These are phyloP conservation scores for Penicillium robsamsonii DNA, from an alignment of 495 filamentous ascomycete genomes.

Conservation along the genomic window DNA sequence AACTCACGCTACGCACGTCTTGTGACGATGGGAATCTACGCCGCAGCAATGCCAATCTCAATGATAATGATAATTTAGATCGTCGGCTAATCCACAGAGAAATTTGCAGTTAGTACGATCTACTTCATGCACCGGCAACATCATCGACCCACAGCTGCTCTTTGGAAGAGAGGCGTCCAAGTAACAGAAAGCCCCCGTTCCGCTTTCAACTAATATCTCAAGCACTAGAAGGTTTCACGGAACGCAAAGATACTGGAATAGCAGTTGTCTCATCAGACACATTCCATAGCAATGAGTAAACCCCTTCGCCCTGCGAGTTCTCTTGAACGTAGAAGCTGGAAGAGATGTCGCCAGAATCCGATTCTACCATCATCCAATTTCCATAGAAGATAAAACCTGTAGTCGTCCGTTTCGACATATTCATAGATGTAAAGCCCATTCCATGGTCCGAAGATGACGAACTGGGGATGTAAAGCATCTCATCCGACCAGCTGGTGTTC, in stretches of 20 bases:
- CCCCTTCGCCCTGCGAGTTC: background rate
- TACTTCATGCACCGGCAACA: too few relatives aligned
- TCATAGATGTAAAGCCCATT: constrained; percentile 8
- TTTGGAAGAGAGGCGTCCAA: too few relatives aligned
- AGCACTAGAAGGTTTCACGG: background rate
- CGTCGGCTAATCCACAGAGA: too few relatives aligned
- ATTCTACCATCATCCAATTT: constrained; percentile 19
- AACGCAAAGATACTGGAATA: constrained; percentile 1
- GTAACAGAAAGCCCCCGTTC: background rate
- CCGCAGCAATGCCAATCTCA: too few relatives aligned
- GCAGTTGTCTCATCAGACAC: constrained; percentile 2
- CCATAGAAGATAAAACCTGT: constrained; percentile 33
- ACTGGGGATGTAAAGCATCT: constrained; percentile 26
- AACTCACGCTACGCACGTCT: too few relatives aligned
- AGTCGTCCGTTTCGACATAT: constrained; percentile 15
- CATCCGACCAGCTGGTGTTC: constrained; percentile 11
- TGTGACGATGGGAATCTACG: too few relatives aligned
- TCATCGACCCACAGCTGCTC: too few relatives aligned
- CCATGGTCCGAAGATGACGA: constrained; percentile 10
- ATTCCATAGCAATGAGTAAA: constrained; percentile 12
- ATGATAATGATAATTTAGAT: too few relatives aligned
- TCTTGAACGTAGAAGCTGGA: constrained; percentile 33
- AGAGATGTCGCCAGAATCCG: constrained; percentile 23
- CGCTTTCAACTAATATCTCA: background rate
- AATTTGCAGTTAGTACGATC: too few relatives aligned